These are phyloP conservation scores for Phytophthora multivora DNA, from an alignment of 352 stramenopile species.

Conservation along the genomic window DNA sequence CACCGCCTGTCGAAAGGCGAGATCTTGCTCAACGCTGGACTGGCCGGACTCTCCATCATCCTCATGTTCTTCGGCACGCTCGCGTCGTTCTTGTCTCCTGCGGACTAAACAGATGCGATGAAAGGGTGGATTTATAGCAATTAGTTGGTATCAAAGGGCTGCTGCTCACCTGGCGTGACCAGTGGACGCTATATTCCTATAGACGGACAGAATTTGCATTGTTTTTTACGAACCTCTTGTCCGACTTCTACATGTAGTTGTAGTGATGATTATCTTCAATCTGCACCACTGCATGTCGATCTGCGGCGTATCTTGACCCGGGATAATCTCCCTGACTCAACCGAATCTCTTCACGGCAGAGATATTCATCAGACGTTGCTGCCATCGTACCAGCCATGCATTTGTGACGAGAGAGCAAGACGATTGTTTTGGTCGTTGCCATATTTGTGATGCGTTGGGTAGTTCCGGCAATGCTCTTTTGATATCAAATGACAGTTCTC, in stretches of 20 bases:
- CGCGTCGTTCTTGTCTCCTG: conserved; percentile 77
- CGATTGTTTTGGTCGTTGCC: conserved; percentile 25
- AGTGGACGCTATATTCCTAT: conserved; percentile 25
- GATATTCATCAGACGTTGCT: conserved; percentile 23
- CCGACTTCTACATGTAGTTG: too few relatives aligned
- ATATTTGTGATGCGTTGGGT: conserved; percentile 20
- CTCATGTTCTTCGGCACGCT: conserved; percentile 80
- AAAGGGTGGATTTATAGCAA: not conserved
- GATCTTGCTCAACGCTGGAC: conserved; percentile 53
- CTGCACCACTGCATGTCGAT: too few relatives aligned
- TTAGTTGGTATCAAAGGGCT: conserved; percentile 27
- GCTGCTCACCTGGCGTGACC: conserved; percentile 12
- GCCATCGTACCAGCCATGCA: conserved; percentile 25
- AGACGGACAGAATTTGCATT: conserved; percentile 16
- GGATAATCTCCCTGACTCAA: too few relatives aligned
- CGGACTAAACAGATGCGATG: conserved; percentile 39
- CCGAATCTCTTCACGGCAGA: too few relatives aligned
- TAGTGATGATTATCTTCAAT: too few relatives aligned
- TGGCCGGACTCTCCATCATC: conserved; percentile 66
- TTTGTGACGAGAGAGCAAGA: conserved; percentile 24
- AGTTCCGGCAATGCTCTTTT: conserved; percentile 20
- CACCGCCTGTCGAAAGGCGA: conserved; percentile 50
- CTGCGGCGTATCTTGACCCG: too few relatives aligned
- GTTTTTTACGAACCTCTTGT: too few relatives aligned
- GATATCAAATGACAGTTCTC: conserved; percentile 32